A percentile compares a stretch with the other conserved stretches of the same genome.
Evolutionary conservation across 2,329 filamentous ascomycete genomes (phyloP).

Genomic region (Dissoconium aciculare): DNA sequence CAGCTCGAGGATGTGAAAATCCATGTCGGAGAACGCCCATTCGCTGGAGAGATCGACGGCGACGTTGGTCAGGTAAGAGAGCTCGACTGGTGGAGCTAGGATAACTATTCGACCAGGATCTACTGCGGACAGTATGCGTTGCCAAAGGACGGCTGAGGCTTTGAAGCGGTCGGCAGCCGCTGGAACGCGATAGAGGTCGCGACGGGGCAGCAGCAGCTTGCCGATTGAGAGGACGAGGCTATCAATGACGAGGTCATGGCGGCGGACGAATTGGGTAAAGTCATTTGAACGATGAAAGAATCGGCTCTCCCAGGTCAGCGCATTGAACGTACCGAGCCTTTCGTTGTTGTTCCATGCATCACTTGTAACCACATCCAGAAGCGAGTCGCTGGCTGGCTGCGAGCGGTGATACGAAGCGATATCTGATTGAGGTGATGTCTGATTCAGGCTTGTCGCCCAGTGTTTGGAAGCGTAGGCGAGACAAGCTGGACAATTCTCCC

Average conservation of each 20-base stretch:
- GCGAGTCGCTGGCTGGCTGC: background rate
- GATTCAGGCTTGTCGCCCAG: background rate
- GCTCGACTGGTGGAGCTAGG: constrained; percentile 43
- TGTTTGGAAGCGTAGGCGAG: constrained; percentile 1
- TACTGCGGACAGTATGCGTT: constrained; percentile 38
- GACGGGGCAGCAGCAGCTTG: constrained; percentile 8
- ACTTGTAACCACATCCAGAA: background rate
- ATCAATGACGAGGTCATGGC: constrained; percentile 21
- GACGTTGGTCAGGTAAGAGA: constrained; percentile 46
- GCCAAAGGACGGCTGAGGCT: constrained; percentile 32
- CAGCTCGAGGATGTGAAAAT: constrained; percentile 20
- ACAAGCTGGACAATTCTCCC: constrained; percentile 4
- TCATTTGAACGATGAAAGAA: constrained; percentile 15
- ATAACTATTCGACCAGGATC: constrained; percentile 33
- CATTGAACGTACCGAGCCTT: background rate
- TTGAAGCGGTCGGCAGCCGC: constrained; percentile 18
- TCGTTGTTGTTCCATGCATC: background rate
- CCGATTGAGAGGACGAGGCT: constrained; percentile 34
- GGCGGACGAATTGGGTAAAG: constrained; percentile 14
- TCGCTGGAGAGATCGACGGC: constrained; percentile 36
- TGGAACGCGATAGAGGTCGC: constrained; percentile 25
- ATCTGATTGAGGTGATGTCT: background rate
- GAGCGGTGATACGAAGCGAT: background rate
- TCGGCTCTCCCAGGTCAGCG: constrained; percentile 8
- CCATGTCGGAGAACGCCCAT: constrained; percentile 23